phyloP scores from a whole-genome alignment of 2,329 filamentous ascomycete genomes.

The Neopestalotiopsis clavispora region DNA sequence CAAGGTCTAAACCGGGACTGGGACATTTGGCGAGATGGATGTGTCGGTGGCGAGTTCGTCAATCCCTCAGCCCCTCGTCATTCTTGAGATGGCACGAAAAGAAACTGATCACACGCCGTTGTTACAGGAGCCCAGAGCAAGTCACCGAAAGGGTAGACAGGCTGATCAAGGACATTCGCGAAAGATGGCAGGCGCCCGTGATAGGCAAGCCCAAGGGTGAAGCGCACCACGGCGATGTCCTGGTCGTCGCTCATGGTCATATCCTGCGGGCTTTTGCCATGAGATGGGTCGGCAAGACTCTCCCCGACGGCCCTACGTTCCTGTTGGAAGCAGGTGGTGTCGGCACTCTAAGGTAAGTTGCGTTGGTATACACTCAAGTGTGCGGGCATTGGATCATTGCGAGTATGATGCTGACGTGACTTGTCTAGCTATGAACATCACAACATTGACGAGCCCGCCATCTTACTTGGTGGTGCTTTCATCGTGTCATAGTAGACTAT shows the following conservation, averaged over 20 bases:
- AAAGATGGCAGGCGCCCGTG: slow-evolving; percentile 65
- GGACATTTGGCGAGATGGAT: slow-evolving; percentile 93
- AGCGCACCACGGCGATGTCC: slow-evolving; percentile 64
- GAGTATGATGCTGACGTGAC: neutral
- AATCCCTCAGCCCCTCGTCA: neutral
- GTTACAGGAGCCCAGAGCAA: slow-evolving; percentile 68
- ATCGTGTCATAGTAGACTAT: slow-evolving; percentile 39
- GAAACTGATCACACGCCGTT: too few species aligned
- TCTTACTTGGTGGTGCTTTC: slow-evolving; percentile 78
- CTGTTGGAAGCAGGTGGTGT: slow-evolving; percentile 90
- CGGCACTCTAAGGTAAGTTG: slow-evolving; percentile 71
- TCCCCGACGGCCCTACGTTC: slow-evolving; percentile 78
- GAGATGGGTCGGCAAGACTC: slow-evolving; percentile 77
- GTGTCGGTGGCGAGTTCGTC: slow-evolving; percentile 75
- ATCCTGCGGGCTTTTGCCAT: slow-evolving; percentile 88
- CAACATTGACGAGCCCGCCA: slow-evolving; percentile 77
- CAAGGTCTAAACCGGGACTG: slow-evolving; percentile 65
- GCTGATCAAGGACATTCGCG: slow-evolving; percentile 76
- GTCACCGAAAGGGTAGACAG: slow-evolving; percentile 75
- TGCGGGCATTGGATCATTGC: neutral
- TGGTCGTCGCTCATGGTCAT: slow-evolving; percentile 89
- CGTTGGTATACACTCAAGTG: neutral
- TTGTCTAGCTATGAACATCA: slow-evolving; percentile 75
- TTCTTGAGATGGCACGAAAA: too few species aligned
- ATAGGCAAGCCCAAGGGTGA: slow-evolving; percentile 58